phyloP scores from a whole-genome alignment of 2,329 filamentous ascomycete species.

The Aspergillus brasiliensis region DNA sequence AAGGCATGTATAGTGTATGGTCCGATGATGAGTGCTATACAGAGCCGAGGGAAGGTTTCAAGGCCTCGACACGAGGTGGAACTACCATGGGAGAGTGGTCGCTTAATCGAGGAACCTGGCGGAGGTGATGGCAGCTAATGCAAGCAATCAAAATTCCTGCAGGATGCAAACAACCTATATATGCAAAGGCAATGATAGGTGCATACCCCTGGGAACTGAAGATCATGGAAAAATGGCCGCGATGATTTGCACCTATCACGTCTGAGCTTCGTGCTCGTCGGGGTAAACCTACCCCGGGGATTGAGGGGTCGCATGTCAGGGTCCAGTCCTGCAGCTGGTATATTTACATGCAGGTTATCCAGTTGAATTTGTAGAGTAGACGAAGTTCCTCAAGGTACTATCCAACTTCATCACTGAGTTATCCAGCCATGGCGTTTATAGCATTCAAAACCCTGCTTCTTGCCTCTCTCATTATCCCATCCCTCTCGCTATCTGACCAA shows the following conservation, averaged over 20 bases:
- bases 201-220: background rate
- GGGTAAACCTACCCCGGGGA: constrained; percentile 2
- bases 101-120: background rate
- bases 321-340: too few species aligned
- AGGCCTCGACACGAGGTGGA: background rate
- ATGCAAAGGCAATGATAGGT: background rate
- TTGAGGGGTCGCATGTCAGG: background rate
- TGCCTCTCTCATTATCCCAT: background rate
- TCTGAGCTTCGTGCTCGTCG: background rate
- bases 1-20: too few species aligned
- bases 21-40: background rate
- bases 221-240: background rate
- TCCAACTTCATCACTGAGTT: background rate
- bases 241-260: constrained; percentile 1
- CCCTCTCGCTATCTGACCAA: background rate
- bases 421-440: background rate
- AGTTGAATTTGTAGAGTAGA: too few species aligned
- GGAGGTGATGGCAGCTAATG: background rate
- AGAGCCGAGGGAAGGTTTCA: background rate
- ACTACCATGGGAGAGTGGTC: background rate
- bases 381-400: too few species aligned
- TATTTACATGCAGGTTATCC: too few species aligned
- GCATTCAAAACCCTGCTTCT: background rate
- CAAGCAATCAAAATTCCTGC: background rate
- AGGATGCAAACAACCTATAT: background rate